Evolutionary conservation across 2,329 filamentous ascomycete species (phyloP).

Genomic region (Thelonectria blattea): DNA sequence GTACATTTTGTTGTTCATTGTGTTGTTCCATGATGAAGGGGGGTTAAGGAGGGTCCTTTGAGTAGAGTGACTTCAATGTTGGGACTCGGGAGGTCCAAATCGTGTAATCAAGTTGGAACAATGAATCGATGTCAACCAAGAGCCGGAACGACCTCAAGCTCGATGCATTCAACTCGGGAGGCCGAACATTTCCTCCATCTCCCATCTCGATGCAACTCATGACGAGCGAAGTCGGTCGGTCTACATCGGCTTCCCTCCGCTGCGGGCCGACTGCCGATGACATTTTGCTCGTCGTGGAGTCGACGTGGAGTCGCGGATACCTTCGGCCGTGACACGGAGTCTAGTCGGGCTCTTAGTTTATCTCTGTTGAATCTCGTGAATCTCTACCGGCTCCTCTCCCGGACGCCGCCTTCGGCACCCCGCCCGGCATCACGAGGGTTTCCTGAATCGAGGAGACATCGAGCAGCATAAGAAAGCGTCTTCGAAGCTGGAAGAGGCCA

Average conservation of each 20-base stretch:
- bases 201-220: background rate
- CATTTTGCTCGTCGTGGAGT: background rate
- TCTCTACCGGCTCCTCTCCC: constrained; percentile 12
- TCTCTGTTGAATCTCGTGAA: too few relatives aligned
- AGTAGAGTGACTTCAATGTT: too few relatives aligned
- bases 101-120: too few relatives aligned
- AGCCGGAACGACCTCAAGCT: background rate
- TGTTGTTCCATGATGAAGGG: background rate
- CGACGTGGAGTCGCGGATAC: constrained; percentile 7
- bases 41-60: too few relatives aligned
- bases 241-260: background rate
- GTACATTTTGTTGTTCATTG: too few relatives aligned
- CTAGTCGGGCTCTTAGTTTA: background rate
- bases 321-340: constrained; percentile 3
- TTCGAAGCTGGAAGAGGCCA: constrained; percentile 11
- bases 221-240: background rate
- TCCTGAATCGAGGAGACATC: background rate
- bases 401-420: constrained; percentile 16
- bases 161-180: too few relatives aligned
- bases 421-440: constrained; percentile 15
- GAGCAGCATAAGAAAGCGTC: constrained; percentile 30
- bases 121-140: too few relatives aligned
- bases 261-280: constrained; percentile 25
- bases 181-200: background rate
- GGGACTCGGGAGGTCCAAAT: too few relatives aligned